These are phyloP conservation scores for Ustilago sp. DNA, from an alignment of 1,284 basidiomycete genomes.

Conservation along the genomic window DNA sequence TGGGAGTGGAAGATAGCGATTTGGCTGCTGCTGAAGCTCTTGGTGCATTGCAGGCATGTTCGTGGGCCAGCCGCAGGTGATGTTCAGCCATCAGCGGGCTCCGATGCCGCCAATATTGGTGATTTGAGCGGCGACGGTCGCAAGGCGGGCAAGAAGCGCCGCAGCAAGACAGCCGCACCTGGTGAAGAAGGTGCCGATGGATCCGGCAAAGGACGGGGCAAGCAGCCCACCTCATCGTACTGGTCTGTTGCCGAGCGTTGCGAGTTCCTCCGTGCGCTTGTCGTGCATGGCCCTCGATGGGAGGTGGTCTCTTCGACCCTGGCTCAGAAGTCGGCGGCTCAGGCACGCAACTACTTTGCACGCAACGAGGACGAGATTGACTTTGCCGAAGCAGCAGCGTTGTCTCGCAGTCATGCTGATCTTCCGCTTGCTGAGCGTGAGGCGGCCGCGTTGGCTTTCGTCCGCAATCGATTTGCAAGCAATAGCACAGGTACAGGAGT, in stretches of 20 bases:
- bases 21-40: slow-evolving; percentile 70
- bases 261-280: slow-evolving; percentile 76
- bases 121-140: slow-evolving; percentile 24
- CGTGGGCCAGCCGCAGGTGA: slow-evolving; percentile 18
- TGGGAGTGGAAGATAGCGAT: slow-evolving; percentile 62
- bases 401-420: slow-evolving; percentile 54
- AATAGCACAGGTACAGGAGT: slow-evolving; percentile 12
- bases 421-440: slow-evolving; percentile 49
- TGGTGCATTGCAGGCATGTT: slow-evolving; percentile 66
- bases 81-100: slow-evolving; percentile 9
- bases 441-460: slow-evolving; percentile 41
- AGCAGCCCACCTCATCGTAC: slow-evolving; percentile 70
- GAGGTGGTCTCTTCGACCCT: slow-evolving; percentile 80
- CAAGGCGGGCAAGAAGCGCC: slow-evolving; percentile 42
- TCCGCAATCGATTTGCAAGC: slow-evolving; percentile 40
- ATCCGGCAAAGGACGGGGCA: slow-evolving; percentile 44
- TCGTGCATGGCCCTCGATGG: slow-evolving; percentile 80
- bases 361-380: slow-evolving; percentile 61
- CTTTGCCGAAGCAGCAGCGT: slow-evolving; percentile 61
- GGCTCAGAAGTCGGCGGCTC: slow-evolving; percentile 82
- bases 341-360: slow-evolving; percentile 78
- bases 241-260: slow-evolving; percentile 74
- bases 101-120: background rate
- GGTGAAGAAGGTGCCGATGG: slow-evolving; percentile 36
- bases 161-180: slow-evolving; percentile 29